These are phyloP conservation scores for Candolleomyces aberdarensis DNA, from an alignment of 768 basidiomycete species.

Conservation along the genomic window DNA sequence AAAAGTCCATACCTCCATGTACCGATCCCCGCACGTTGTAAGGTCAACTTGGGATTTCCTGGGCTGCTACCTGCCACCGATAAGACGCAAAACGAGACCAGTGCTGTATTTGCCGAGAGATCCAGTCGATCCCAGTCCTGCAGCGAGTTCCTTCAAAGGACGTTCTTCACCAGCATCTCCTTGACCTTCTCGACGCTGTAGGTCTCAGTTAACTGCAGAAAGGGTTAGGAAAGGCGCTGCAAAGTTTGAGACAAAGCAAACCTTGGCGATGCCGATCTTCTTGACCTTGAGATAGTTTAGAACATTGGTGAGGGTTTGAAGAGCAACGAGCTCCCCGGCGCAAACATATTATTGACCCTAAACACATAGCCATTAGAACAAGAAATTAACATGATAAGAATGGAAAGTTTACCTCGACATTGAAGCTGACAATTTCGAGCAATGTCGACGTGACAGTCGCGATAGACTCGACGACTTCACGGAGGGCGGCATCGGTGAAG, in stretches of 20 bases:
- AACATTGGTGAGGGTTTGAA: constrained; percentile 94
- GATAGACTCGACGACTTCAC: constrained; percentile 95
- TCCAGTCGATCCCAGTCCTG: constrained; percentile 81
- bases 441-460: constrained; percentile 71
- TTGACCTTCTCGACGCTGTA: constrained; percentile 92
- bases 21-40: no score
- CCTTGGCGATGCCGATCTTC: constrained; percentile 91
- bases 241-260: constrained; percentile 23
- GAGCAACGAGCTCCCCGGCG: constrained; percentile 90
- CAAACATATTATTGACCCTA: constrained; percentile 99
- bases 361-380: constrained; percentile 4
- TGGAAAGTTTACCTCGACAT: constrained; percentile 67
- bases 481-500: constrained; percentile 93
- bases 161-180: constrained; percentile 98
- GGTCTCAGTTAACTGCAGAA: constrained; percentile 72
- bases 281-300: constrained; percentile 95
- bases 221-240: constrained; percentile 7
- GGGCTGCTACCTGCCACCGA: no score
- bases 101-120: constrained; percentile 90
- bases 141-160: constrained; percentile 89
- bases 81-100: constrained; percentile 84
- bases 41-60: no score
- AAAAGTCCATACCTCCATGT: no score
- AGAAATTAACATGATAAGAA: not conserved
- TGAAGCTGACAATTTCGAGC: constrained; percentile 98